Percentiles rank a stretch among this genome's conserved stretches.
These are phyloP conservation scores for Bruguiera parviflora DNA, from an alignment of 345 rosid genomes.

Conservation along the genomic window DNA sequence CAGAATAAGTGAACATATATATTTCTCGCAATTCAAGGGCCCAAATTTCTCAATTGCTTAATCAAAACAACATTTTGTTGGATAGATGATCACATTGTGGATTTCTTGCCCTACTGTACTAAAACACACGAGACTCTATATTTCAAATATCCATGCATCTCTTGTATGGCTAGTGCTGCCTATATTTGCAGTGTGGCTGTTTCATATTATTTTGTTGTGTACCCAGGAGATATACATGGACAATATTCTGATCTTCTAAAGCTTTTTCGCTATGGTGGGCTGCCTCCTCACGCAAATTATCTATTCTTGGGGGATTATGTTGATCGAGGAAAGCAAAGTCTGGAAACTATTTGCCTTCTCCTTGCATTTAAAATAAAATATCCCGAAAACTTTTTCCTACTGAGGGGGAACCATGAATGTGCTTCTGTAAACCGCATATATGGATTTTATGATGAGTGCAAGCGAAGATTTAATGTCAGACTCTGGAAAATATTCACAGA, in stretches of 20 bases:
- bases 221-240: constrained; percentile 29
- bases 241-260: constrained; percentile 28
- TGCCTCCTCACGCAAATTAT: constrained; percentile 30
- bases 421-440: constrained; percentile 30
- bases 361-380: constrained; percentile 29
- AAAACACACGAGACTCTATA: no score
- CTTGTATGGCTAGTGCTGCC: no score
- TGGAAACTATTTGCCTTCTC: constrained; percentile 32
- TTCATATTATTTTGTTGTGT: not conserved
- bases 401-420: constrained; percentile 34
- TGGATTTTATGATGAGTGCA: constrained; percentile 33
- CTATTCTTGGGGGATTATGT: constrained; percentile 32
- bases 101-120: no score
- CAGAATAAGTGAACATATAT: no score
- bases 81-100: no score
- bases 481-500: constrained; percentile 32
- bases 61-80: no score
- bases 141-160: no score
- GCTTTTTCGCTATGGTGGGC: constrained; percentile 25
- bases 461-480: constrained; percentile 29
- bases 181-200: not conserved
- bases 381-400: constrained; percentile 24
- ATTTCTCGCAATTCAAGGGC: no score
- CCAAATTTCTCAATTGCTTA: no score
- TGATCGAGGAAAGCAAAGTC: constrained; percentile 33